Evolutionary conservation across 495 filamentous ascomycete species (phyloP).

Genomic region (Daldinia bambusicola): DNA sequence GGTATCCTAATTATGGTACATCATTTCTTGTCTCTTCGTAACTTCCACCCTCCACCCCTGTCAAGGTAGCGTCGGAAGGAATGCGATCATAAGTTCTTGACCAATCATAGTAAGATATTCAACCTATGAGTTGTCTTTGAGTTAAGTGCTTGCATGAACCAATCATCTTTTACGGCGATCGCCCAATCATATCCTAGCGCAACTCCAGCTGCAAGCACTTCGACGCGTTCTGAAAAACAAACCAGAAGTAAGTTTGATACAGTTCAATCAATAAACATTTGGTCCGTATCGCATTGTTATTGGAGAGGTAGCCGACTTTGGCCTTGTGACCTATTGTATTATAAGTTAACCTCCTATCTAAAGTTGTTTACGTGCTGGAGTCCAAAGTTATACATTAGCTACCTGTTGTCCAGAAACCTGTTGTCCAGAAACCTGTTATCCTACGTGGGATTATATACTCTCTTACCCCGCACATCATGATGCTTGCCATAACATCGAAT

Average conservation of each 20-base stretch:
- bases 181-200: conserved; percentile 27
- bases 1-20: no score
- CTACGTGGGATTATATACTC: conserved; percentile 9
- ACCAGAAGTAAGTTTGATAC: conserved; percentile 4
- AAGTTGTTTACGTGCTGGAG: conserved; percentile 1
- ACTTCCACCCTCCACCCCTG: conserved; percentile 21
- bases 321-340: conserved; percentile 30
- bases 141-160: conserved; percentile 43
- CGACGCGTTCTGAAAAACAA: conserved; percentile 36
- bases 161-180: conserved; percentile 20
- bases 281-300: background rate
- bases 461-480: conserved; percentile 32
- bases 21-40: background rate
- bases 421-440: no score
- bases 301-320: conserved; percentile 19
- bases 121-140: conserved; percentile 37
- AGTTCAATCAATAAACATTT: conserved; percentile 29
- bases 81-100: conserved; percentile 19
- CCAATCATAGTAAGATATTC: conserved; percentile 30
- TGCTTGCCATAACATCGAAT: conserved; percentile 19
- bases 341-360: background rate
- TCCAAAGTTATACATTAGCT: background rate
- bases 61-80: conserved; percentile 28
- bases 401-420: no score
- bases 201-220: conserved; percentile 35